Base-by-base conservation (phyloP, 1,139 yeast species). In the Pneumocystis murina region DNA sequence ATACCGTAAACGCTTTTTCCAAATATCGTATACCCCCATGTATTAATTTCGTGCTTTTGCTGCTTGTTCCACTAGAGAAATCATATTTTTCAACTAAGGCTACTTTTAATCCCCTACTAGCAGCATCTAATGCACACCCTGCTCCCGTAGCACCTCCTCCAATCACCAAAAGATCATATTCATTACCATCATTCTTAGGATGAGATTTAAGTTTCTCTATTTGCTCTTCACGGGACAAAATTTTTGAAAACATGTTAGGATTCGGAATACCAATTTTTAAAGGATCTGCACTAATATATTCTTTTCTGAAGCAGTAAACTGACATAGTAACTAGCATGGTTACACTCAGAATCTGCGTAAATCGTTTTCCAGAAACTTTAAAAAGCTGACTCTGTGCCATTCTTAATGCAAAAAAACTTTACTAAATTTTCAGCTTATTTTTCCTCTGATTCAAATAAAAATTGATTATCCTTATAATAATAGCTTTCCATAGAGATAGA, bases 141-240 rank as follows among this genome's bases (percentile, higher is more conserved):
- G 96, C 78, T 68, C 97, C 97, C 24, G 94, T 85, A 54, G 97
- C 97, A 74, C 97, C 97, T 68, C 96, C 97, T 65, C 97, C 97
- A 69, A 91, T 84, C 68, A 91, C 80, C 69, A 91, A 76, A 40
- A 91, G 82, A 73, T 91, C 97, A 72, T 84, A 91, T 70, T 58
- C 64, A 17, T 57, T 62, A 36, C 66, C 66, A 14, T 61, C 39
- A 48, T 58, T 63, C n/a, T 3, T 12, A 24, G 55, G 24, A 48
- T 48, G 55, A 7, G 55, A 12, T 24, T 48, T 48, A 48, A 48
- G 55, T n/a, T 24, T 48, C 28, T 48, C 55, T 24, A 48, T 48
- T n/a, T 48, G 55, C 14, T 48, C 33, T 10, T 24, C 33, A 20
- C 55, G 55, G 2, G n/a, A 48, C n/a, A 24, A 10, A 10, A 48